A percentile compares a stretch with the other conserved stretches of the same genome.
Conservation (phyloP, 805 yeast species). For the Grigorovia jiainica region DNA sequence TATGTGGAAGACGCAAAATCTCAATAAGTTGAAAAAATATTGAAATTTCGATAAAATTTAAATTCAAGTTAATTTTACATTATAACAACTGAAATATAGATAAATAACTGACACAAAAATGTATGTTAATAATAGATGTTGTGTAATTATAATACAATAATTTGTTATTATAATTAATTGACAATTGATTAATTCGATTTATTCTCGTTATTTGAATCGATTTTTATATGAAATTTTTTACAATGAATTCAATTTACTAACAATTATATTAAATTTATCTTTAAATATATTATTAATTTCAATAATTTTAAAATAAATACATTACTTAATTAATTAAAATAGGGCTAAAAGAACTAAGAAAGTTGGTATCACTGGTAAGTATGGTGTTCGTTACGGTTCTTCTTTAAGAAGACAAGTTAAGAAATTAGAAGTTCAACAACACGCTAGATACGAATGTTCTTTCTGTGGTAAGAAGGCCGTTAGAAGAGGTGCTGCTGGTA, state of each 20-base stretch:
- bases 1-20: neutral
- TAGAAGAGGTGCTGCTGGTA: constrained; percentile 96
- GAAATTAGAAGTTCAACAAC: constrained; percentile 98
- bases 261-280: neutral
- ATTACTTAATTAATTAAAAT: constrained; percentile 8
- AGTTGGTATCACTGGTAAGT: constrained; percentile 99
- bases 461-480: constrained; percentile 99
- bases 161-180: neutral
- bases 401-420: constrained; percentile 99
- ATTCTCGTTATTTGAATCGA: no score
- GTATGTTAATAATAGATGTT: constrained; percentile 4
- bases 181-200: no score
- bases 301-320: neutral
- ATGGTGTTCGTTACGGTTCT: constrained; percentile 99
- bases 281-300: neutral
- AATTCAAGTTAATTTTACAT: neutral
- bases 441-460: constrained; percentile 96
- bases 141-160: neutral
- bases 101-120: constrained; percentile 12
- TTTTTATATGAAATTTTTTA: neutral
- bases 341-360: constrained; percentile 99
- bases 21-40: neutral
- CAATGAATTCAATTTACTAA: constrained; percentile 1
- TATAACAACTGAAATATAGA: neutral
- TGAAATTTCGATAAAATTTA: neutral